Evolutionary conservation across 169 alveolate genomes (phyloP).

Genomic region (Plasmodium malariae): DNA sequence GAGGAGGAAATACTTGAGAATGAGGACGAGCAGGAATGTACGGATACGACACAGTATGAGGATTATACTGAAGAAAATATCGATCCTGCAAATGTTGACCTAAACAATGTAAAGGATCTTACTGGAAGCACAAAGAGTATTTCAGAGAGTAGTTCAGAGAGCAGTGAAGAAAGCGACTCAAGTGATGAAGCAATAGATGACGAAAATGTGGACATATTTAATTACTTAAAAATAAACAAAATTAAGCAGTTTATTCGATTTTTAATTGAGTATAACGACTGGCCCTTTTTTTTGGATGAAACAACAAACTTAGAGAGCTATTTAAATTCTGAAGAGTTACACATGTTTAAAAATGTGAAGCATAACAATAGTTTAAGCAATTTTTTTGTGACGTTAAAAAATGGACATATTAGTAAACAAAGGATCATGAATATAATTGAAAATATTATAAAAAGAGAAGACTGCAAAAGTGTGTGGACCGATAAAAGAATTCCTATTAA

Average conservation of each 20-base stretch:
- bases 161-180: not conserved
- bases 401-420: not conserved
- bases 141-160: not conserved
- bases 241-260: constrained; percentile 68
- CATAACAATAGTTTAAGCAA: constrained; percentile 36
- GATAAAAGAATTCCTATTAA: constrained; percentile 62
- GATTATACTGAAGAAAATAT: constrained; percentile 33
- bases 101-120: constrained; percentile 26
- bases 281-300: constrained; percentile 76
- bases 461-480: constrained; percentile 22
- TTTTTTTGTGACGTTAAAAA: constrained; percentile 26
- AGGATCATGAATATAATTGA: constrained; percentile 42
- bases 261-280: constrained; percentile 55
- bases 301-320: constrained; percentile 29
- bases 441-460: constrained; percentile 55
- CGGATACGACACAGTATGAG: not conserved
- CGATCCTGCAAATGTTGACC: not conserved
- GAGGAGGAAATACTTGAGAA: constrained; percentile 15
- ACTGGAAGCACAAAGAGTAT: not conserved
- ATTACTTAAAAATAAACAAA: constrained; percentile 26
- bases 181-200: constrained; percentile 43
- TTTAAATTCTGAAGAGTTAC: constrained; percentile 23
- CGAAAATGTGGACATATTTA: constrained; percentile 70
- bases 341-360: not conserved
- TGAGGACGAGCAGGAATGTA: not conserved